Percentiles rank a stretch among this genome's conserved stretches.
phyloP scores from a whole-genome alignment of 495 filamentous ascomycete species.

The Daldinia decipiens region DNA sequence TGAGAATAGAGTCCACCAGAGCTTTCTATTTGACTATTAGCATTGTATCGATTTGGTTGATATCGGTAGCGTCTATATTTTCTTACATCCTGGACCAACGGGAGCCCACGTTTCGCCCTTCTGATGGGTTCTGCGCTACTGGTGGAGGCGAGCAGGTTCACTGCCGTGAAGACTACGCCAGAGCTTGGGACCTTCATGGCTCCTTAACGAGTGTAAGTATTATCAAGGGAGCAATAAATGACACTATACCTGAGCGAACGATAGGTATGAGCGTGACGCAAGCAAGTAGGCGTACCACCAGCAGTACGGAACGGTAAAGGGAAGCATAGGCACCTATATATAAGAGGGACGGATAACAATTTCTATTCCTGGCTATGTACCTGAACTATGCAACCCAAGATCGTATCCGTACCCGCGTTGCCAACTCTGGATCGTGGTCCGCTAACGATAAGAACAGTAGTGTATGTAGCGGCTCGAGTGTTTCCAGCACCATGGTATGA shows the following conservation, averaged over 20 bases:
- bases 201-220: neutral
- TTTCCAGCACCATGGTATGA: conserved; percentile 19
- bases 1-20: conserved; percentile 34
- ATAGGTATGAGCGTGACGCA: neutral
- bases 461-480: no score
- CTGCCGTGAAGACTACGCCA: conserved; percentile 25
- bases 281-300: conserved; percentile 10
- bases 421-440: neutral
- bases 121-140: conserved; percentile 39
- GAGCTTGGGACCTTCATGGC: conserved; percentile 33
- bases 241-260: neutral
- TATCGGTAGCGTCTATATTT: neutral
- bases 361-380: neutral
- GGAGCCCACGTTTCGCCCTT: conserved; percentile 22
- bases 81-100: conserved; percentile 42
- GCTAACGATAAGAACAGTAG: conserved; percentile 2
- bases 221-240: neutral
- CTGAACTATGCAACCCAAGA: neutral
- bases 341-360: neutral
- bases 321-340: neutral
- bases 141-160: conserved; percentile 28
- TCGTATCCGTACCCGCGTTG: neutral
- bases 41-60: neutral
- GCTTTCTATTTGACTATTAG: conserved; percentile 34
- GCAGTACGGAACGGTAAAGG: neutral